Evolutionary conservation across 345 rosid species (phyloP).

Genomic region (Xanthoceras sorbifolium): DNA sequence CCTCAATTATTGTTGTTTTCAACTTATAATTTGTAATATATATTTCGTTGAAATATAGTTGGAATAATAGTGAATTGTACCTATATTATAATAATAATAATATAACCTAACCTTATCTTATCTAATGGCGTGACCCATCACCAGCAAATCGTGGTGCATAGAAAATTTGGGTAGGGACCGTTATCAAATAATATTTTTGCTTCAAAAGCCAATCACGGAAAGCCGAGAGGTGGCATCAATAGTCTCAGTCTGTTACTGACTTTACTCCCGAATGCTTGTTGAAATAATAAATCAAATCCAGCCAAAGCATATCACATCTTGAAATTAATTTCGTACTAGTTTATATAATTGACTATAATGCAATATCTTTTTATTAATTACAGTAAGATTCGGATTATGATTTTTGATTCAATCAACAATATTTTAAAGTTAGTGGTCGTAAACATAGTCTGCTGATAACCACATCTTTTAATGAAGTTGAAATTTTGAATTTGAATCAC

Average conservation of each 20-base stretch:
- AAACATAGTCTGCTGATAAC: too few species aligned
- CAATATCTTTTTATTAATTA: background rate
- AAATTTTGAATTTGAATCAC: too few species aligned
- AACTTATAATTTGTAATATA: too few species aligned
- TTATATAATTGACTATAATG: background rate
- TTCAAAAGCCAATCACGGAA: constrained; percentile 16
- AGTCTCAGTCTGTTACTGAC: constrained; percentile 4
- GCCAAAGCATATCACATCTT: background rate
- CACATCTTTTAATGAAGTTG: too few species aligned
- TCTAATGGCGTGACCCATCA: background rate
- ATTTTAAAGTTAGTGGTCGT: too few species aligned
- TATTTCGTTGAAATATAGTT: too few species aligned
- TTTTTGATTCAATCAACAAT: too few species aligned
- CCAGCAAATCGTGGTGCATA: background rate
- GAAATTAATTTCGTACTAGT: background rate
- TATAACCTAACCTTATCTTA: background rate
- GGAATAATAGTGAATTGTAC: background rate
- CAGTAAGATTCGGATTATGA: too few species aligned
- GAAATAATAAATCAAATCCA: background rate
- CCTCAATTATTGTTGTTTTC: too few species aligned
- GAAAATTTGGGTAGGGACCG: constrained; percentile 8
- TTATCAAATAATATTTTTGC: constrained; percentile 15
- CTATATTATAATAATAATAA: too few species aligned
- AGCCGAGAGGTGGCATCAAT: constrained; percentile 15
- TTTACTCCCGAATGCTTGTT: constrained; percentile 15